Conservation (phyloP, 2,329 filamentous ascomycete species). For the Fusarium sp. region DNA sequence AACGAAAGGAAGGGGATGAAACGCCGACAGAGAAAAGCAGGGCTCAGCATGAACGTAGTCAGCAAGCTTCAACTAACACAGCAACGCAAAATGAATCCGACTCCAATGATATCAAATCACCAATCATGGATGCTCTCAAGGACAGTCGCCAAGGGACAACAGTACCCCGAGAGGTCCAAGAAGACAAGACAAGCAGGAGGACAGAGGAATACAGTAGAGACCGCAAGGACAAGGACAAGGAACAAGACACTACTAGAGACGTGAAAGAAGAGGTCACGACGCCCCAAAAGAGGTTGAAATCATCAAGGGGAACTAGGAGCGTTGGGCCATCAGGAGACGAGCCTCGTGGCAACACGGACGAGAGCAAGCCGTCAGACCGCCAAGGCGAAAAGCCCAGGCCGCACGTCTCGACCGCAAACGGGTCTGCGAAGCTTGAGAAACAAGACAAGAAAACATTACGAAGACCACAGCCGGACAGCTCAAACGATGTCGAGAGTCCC, state of each 20-base stretch:
- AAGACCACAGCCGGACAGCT: constrained; percentile 42
- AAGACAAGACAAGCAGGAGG: not conserved
- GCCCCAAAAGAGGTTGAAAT: constrained; percentile 2
- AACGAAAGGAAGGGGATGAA: constrained; percentile 44
- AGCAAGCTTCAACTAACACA: not conserved
- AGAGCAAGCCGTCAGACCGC: constrained; percentile 11
- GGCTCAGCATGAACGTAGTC: not conserved
- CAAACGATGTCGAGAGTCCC: constrained; percentile 53
- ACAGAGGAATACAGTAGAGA: constrained; percentile 41
- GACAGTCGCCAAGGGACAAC: constrained; percentile 47
- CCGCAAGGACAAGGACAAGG: constrained; percentile 22
- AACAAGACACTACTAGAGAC: constrained; percentile 11
- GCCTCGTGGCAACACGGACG: constrained; percentile 1
- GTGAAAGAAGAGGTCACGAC: constrained; percentile 4
- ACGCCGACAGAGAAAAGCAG: not conserved
- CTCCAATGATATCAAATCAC: not conserved
- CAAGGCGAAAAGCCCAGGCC: not conserved
- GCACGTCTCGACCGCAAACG: constrained; percentile 28
- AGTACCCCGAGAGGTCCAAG: constrained; percentile 1
- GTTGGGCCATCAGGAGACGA: not conserved
- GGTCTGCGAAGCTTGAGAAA: constrained; percentile 34
- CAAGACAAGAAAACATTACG: constrained; percentile 41
- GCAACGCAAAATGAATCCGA: not conserved
- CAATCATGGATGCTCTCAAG: not conserved
- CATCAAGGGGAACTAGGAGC: constrained; percentile 4